Base-by-base conservation (phyloP, 2,329 filamentous ascomycete genomes). In the Trichoderma sp. region DNA sequence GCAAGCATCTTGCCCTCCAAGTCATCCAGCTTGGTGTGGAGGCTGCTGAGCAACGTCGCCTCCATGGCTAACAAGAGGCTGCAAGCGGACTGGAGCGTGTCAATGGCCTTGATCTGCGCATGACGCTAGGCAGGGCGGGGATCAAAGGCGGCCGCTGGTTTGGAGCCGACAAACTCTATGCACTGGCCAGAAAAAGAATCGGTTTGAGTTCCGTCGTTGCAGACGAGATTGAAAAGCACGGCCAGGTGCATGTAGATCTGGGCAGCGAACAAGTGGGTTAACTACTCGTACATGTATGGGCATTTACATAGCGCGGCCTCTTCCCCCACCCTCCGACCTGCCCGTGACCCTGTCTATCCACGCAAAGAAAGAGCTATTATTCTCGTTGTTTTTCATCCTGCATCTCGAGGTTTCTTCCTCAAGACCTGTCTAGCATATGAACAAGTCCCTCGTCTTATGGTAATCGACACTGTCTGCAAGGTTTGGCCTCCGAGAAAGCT, bases 1-100 rank as follows among this genome's bases (percentile, higher is more conserved):
- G 86, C 84, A 76, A 85, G 86, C 80, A 92, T 89, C 81, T 88
- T 89, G 81, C 85, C 84, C 80, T 92, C 89, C 71, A 92, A 88
- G 79, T 90, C 86, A 79, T 83, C 84, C 78, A 90, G 88, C 85
- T 88, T 89, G 79, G 83, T 83, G 79, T 87, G 85, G 81, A 91
- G 86, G 82, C 88, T 86, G 74, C 86, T 85, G 78, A 89, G 84
- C 77, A 90, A 85, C 78, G 80, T 86, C 79, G 85, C 80, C 80
- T 84, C 83, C 83, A 85, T 85, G 80, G 79, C 80, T 86, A 80
- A 79, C 80, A 80, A 75, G 77, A 77, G 78, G 79, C 80, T 81
- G 80, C 78, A 78, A 79, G 78, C 78, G 79, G 79, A 79, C 78
- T 80, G 79, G 79, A 78, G 78, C 79, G 80, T 81, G 62, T 80